Percentiles rank a stretch among this genome's conserved stretches.
phyloP scores from a whole-genome alignment of 306 rosid genomes.

The Mimosa pudica region DNA sequence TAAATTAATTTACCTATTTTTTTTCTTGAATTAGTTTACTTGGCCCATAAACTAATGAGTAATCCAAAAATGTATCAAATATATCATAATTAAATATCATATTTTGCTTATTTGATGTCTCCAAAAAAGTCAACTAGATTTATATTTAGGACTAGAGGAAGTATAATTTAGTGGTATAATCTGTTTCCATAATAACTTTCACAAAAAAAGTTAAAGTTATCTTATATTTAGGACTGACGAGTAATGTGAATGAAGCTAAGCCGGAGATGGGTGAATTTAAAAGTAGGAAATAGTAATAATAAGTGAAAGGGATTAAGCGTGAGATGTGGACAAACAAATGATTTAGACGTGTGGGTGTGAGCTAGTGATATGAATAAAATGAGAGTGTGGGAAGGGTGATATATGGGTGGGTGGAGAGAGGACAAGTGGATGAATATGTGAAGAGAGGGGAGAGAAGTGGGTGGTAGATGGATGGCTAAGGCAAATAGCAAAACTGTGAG shows the following conservation, averaged over 20 bases:
- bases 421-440: conserved; percentile 41
- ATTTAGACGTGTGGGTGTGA: not conserved
- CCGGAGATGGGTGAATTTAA: not conserved
- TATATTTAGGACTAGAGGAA: no score
- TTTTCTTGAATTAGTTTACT: no score
- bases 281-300: not conserved
- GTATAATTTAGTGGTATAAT: no score
- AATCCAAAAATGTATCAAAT: no score
- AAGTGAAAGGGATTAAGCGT: not conserved
- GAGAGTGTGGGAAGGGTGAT: not conserved
- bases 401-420: conserved; percentile 27
- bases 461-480: conserved; percentile 31
- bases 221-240: no score
- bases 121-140: no score
- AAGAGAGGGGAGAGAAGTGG: conserved; percentile 38
- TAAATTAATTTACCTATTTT: no score
- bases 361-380: conserved; percentile 9
- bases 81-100: no score
- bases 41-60: no score
- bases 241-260: not conserved
- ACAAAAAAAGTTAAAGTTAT: no score
- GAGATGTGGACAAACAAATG: not conserved
- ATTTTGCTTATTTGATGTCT: no score
- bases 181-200: no score
- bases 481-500: conserved; percentile 8